These are phyloP conservation scores for Vanilla planifolia DNA, from an alignment of 106 monocot genomes.

Conservation along the genomic window DNA sequence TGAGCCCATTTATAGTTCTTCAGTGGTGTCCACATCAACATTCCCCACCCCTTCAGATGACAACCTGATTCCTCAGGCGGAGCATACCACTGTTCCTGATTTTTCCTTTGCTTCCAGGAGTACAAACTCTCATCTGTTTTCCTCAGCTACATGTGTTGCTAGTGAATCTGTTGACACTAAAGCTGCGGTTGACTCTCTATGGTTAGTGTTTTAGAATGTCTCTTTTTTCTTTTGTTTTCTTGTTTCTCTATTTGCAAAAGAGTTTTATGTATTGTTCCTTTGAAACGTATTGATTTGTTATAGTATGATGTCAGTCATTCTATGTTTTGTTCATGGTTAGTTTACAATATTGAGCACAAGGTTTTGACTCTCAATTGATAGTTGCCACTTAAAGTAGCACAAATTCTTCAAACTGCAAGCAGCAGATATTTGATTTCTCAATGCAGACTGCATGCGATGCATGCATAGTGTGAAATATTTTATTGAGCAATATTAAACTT, in stretches of 20 bases:
- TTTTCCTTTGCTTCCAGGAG: constrained; percentile 21
- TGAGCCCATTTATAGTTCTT: constrained; percentile 2
- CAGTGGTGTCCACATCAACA: constrained; percentile 13
- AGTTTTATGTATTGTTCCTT: too few relatives aligned
- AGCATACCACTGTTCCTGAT: constrained; percentile 15
- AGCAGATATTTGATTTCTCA: constrained; percentile 16
- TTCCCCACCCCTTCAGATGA: constrained; percentile 13
- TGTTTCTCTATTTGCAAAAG: too few relatives aligned
- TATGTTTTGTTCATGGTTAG: too few relatives aligned
- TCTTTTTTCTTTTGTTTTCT: not conserved
- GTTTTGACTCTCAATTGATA: too few relatives aligned
- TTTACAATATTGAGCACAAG: too few relatives aligned
- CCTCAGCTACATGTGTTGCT: constrained; percentile 4
- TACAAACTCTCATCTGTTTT: constrained; percentile 4
- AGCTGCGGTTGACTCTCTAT: constrained; percentile 4
- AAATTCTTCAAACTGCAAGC: not conserved
- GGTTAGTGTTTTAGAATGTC: not conserved
- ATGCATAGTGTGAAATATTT: too few relatives aligned
- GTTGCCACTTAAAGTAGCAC: not conserved
- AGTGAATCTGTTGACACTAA: constrained; percentile 10
- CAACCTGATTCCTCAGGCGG: constrained; percentile 6
- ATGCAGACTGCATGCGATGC: not conserved
- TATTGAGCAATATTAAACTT: too few relatives aligned
- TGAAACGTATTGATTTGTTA: not conserved
- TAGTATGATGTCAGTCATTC: not conserved